Base-by-base conservation (phyloP, 2,329 filamentous ascomycete species). In the Drechslera avenae region DNA sequence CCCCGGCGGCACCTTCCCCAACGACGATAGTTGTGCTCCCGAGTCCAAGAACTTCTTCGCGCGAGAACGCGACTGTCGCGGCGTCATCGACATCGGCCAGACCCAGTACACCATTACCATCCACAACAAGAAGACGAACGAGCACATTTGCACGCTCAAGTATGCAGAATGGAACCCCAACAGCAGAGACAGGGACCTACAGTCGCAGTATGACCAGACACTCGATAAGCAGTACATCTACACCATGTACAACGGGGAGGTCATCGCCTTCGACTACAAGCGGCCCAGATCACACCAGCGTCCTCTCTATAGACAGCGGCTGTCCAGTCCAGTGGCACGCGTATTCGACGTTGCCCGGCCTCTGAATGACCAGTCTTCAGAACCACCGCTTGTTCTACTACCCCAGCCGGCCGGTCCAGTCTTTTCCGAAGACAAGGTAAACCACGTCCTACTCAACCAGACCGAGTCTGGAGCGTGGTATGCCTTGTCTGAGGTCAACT, bases 161-260 rank as follows among this genome's bases (percentile, higher is more conserved):
- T 99, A 95, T 69, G 89, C 91, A 9, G 94, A 99, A 72, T 99
- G 94, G 94, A 87, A 86, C 0, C 90, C 92, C 12, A 99, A 99
- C 73, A 95, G 88, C 52, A 89, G 87, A 54, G 93, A 99, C 73
- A 84, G 84, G 57, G 94, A 99, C 69, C 84, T 99, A 5, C 86
- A 91, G 64, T 84, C 84, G 41, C 91, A 97, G 68, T 94, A 97
- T 67, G 83, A 83, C 12, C 76, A 80, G 9, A 91, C 91, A 0
- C 87, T 92, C 69, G 92, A 97, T 71, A 86, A 89, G 60, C 89
- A 88, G 54, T 97, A 97, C 74, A 87, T 97, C 42, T 93, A 93
- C 60, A 90, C 88, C 59, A 86, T 86, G 62, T 89, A 91, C 64
- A 90, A 97, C 62, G 94, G 94, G 34, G 85, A 86, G 31, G 84